Percentiles rank a stretch among this genome's conserved stretches.
Evolutionary conservation across 441 rosid genomes (phyloP).

Genomic region (Isatis lusitanica): DNA sequence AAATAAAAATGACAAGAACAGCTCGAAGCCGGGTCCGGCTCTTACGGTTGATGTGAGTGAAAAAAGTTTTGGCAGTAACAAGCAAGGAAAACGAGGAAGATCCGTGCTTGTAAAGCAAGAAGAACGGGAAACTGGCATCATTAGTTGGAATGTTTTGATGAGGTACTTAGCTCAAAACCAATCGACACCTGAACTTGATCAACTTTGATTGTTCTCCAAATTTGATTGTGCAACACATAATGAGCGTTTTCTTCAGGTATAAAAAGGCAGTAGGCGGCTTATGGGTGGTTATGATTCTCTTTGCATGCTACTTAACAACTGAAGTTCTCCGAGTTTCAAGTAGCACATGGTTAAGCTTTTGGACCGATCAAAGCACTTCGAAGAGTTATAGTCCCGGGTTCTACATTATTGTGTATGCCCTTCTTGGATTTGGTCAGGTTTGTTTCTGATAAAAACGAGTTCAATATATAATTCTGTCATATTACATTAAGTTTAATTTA

Average conservation of each 20-base stretch:
- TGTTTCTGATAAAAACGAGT: constrained; percentile 16
- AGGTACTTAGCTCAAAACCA: constrained; percentile 47
- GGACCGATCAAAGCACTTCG: constrained; percentile 88
- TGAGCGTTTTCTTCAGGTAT: constrained; percentile 52
- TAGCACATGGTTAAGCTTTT: constrained; percentile 90
- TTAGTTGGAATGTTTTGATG: constrained; percentile 86
- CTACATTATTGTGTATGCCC: constrained; percentile 71
- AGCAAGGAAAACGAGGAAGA: constrained; percentile 61
- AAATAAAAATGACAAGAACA: constrained; percentile 33
- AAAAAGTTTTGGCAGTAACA: constrained; percentile 39
- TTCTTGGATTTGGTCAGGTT: constrained; percentile 90
- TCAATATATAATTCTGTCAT: neutral
- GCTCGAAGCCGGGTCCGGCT: constrained; percentile 40
- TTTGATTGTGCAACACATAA: neutral
- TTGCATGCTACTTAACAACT: constrained; percentile 66
- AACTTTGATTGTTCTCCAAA: neutral
- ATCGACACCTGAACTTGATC: neutral
- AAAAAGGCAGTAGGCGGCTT: constrained; percentile 83
- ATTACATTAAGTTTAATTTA: neutral
- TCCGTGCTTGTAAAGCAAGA: constrained; percentile 89
- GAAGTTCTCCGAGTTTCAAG: constrained; percentile 88
- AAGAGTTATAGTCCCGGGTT: constrained; percentile 54
- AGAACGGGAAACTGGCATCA: constrained; percentile 86
- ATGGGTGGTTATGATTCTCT: constrained; percentile 72
- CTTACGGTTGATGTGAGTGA: constrained; percentile 34